These are phyloP conservation scores for Anastatica hierochuntica DNA, from an alignment of 345 rosid genomes.

Conservation along the genomic window DNA sequence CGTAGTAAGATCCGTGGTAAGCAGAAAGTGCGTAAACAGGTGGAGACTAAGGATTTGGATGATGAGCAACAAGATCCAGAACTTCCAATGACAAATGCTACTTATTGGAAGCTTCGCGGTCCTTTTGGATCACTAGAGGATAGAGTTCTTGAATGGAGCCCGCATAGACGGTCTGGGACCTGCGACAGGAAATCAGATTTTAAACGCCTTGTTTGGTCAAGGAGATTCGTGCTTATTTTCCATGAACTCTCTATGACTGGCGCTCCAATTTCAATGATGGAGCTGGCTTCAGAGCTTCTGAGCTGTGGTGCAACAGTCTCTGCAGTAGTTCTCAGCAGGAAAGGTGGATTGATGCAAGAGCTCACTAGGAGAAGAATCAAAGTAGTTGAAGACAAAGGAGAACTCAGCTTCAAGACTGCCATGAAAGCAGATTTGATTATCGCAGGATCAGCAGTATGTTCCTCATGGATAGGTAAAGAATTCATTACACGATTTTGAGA, in stretches of 20 bases:
- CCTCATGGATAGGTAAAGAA: constrained; percentile 87
- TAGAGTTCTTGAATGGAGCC: constrained; percentile 73
- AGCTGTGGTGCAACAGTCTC: constrained; percentile 97
- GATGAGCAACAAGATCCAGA: constrained; percentile 55
- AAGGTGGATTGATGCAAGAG: constrained; percentile 84
- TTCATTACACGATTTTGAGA: constrained; percentile 3
- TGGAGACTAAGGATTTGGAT: constrained; percentile 25
- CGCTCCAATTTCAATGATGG: constrained; percentile 97
- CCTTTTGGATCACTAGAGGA: constrained; percentile 79
- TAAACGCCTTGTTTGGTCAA: constrained; percentile 89
- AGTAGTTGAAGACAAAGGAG: constrained; percentile 86
- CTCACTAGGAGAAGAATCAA: constrained; percentile 74
- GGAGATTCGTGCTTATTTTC: constrained; percentile 75
- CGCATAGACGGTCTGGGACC: constrained; percentile 76
- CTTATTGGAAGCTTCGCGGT: constrained; percentile 78
- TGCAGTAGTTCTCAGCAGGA: constrained; percentile 80
- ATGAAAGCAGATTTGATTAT: constrained; percentile 91
- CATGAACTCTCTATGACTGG: constrained; percentile 97
- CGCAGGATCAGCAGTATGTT: constrained; percentile 94
- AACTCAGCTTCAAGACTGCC: constrained; percentile 80
- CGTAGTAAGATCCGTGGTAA: constrained; percentile 39
- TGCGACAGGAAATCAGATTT: constrained; percentile 83
- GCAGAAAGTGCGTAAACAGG: constrained; percentile 31
- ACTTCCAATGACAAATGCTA: constrained; percentile 49
- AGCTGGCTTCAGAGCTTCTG: constrained; percentile 87